Percentiles rank a stretch among this genome's conserved stretches.
phyloP scores from a whole-genome alignment of 768 basidiomycete species.

The Crassisporium funariophilum region DNA sequence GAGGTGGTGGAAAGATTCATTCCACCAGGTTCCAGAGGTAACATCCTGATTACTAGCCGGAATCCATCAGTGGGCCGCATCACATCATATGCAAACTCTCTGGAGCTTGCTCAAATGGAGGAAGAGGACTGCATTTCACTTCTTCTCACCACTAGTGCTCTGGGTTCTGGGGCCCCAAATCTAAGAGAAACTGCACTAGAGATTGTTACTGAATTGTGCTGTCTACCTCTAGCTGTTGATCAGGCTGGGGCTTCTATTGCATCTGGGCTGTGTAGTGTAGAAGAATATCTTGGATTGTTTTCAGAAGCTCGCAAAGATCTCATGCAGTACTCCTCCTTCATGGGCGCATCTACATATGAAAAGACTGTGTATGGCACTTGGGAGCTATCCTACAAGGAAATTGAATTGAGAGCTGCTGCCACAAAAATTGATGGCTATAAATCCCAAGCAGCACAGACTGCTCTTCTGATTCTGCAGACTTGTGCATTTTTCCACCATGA shows the following conservation, averaged over 20 bases:
- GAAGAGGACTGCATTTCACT: constrained; percentile 16
- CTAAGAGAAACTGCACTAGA: too few species aligned
- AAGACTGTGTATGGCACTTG: constrained; percentile 20
- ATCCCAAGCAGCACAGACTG: constrained; percentile 12
- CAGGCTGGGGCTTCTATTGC: constrained; percentile 21
- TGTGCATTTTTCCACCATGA: constrained; percentile 22
- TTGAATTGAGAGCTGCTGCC: constrained; percentile 9
- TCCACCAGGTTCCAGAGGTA: constrained; percentile 19
- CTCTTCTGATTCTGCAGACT: constrained; percentile 15
- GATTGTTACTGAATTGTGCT: too few species aligned
- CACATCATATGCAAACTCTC: neutral
- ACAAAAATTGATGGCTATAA: neutral
- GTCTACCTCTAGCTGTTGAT: constrained; percentile 18
- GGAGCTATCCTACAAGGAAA: constrained; percentile 18
- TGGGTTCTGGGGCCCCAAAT: too few species aligned
- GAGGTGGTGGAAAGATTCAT: too few species aligned
- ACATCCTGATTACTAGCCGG: constrained; percentile 22
- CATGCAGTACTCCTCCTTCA: constrained; percentile 5
- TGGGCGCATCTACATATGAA: constrained; percentile 16
- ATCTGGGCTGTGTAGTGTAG: constrained; percentile 10
- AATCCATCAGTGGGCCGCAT: constrained; percentile 9
- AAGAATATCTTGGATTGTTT: constrained; percentile 16
- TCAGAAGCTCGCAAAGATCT: constrained; percentile 5
- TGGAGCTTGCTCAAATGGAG: constrained; percentile 16
- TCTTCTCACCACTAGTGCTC: constrained; percentile 16